Base-by-base conservation (phyloP, 257 asterid species). In the Scutellaria minor region DNA sequence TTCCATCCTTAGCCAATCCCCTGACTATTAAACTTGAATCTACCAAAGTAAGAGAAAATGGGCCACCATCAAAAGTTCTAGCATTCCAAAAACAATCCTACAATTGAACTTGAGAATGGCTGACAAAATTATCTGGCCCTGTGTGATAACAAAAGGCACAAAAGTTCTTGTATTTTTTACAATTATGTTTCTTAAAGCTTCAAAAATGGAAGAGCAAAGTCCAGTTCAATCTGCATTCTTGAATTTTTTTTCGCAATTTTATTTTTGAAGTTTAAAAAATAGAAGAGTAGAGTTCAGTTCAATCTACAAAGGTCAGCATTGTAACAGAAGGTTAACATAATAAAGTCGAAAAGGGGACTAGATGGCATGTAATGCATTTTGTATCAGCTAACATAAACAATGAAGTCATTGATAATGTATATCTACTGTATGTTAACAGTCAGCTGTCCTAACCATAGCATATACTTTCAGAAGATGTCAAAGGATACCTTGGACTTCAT, bases 401-500 rank as follows among this genome's bases (percentile, higher is more conserved):
- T 52, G 46, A 18, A 41, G 7, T 54, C 64, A 66, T 24, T 6
- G 6, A 20, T 35, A 10, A 63, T 35, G 61, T 41, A 55, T 46
- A 64, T 74, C 63, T 70, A 63, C 72, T 15, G 31, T 72, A 66
- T 64, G 57, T 45, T 12, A 40, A 44, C 20, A 39, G 44, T 13
- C 41, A 22, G 6, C 45, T 61, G 47, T 64, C 54, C 24, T 1
- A 47, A 72, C 46, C 57, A 48, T 46, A 18, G 20, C 56, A 51
- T 52, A 67, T 48, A 27, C 40, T 68, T 62, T 65, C 51, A 67
- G 24, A n/a, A 61, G 64, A 45, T 24, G 69, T 67, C 57, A 80
- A 70, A 48, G 42, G 37, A 20, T 68, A 87, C 90, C 91, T 83
- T 60, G 79, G 75, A 70, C 82, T 45, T 88, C 81, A 64, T 78